A percentile compares a stretch with the other conserved stretches of the same genome.
phyloP scores from a whole-genome alignment of 176 grass and related monocot genomes.

The Cenchrus fungigraminus region DNA sequence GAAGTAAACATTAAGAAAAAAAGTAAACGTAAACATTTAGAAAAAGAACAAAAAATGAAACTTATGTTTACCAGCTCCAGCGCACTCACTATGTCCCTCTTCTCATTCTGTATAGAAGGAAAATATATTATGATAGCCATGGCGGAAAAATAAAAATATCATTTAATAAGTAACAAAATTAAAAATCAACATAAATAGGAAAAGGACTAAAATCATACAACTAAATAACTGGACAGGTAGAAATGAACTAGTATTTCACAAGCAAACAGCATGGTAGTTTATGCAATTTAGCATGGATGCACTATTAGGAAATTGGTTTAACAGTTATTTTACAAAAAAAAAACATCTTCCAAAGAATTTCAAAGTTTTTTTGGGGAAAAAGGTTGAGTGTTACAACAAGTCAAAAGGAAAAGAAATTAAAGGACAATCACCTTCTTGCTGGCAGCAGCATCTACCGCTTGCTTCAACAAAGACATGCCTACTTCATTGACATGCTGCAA shows the following conservation, averaged over 20 bases:
- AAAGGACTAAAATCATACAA: neutral
- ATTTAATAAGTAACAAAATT: neutral
- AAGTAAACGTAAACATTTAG: neutral
- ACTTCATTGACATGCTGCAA: conserved; percentile 78
- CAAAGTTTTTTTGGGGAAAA: no score
- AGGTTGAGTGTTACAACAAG: no score
- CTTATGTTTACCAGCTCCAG: conserved; percentile 60
- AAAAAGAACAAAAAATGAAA: neutral
- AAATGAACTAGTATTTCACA: neutral
- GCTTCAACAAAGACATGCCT: conserved; percentile 63
- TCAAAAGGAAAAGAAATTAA: neutral
- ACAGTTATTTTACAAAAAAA: neutral
- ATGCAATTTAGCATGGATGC: neutral
- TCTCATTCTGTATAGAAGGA: conserved; percentile 50
- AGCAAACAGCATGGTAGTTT: neutral
- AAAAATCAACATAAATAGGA: neutral
- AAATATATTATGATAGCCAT: neutral
- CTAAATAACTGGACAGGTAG: neutral
- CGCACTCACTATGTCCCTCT: conserved; percentile 49
- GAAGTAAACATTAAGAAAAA: neutral
- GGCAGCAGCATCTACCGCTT: conserved; percentile 62
- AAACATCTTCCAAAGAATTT: no score
- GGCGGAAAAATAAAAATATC: neutral
- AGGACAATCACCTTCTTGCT: conserved; percentile 55
- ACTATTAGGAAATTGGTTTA: neutral